Evolutionary conservation across 1,139 yeast species (phyloP).

Genomic region (Yamadazyma spencermartinsiae): DNA sequence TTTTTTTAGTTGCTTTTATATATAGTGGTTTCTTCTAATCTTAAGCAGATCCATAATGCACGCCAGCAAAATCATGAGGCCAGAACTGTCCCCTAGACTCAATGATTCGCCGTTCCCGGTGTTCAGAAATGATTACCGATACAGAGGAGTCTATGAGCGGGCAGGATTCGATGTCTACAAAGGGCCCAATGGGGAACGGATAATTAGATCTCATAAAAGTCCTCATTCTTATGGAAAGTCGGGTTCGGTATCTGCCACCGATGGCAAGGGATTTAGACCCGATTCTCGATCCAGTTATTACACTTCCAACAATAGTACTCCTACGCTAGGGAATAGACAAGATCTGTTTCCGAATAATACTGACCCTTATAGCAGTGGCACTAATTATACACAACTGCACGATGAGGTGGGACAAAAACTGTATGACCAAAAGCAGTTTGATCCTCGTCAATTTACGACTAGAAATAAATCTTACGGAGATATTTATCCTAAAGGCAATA

Average conservation of each 20-base stretch:
- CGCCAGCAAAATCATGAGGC: slow-evolving; percentile 19
- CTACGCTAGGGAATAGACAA: neutral
- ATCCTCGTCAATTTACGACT: slow-evolving; percentile 3
- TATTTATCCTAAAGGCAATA: slow-evolving; percentile 1
- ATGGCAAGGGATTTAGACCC: neutral
- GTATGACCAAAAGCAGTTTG: neutral
- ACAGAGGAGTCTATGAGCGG: slow-evolving; percentile 62
- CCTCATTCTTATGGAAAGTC: neutral
- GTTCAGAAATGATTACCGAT: slow-evolving; percentile 52
- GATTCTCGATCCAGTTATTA: neutral
- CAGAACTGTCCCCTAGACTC: slow-evolving; percentile 32
- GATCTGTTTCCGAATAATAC: slow-evolving; percentile 3
- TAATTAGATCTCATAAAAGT: neutral
- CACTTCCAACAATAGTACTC: slow-evolving; percentile 1
- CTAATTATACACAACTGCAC: no score
- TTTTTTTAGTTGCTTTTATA: no score
- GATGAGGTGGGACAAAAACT: no score
- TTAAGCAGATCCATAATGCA: no score
- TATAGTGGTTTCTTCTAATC: no score
- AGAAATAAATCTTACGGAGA: slow-evolving; percentile 11
- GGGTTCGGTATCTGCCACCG: neutral
- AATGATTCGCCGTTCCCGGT: slow-evolving; percentile 60
- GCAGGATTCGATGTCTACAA: slow-evolving; percentile 62
- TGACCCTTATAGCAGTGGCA: no score
- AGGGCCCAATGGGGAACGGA: slow-evolving; percentile 10